Conservation (phyloP, 345 rosid genomes). For the Brassica nigra region DNA sequence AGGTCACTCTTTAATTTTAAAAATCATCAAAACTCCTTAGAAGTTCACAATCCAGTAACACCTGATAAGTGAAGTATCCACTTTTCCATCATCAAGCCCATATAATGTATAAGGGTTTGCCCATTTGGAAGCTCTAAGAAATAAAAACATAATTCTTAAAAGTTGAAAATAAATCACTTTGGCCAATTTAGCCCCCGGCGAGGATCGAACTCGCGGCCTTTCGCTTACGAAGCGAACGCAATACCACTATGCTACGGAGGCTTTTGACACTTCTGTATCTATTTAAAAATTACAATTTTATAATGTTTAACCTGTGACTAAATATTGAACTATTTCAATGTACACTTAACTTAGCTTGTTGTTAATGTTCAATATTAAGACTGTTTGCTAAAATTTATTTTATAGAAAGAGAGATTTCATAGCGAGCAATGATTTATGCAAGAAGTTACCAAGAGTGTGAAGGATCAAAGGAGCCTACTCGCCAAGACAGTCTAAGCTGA, state of each 20-base stretch:
- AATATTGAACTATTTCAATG: background rate
- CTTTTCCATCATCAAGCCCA: no score
- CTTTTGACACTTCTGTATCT: background rate
- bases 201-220: conserved; percentile 99
- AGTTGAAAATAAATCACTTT: no score
- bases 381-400: background rate
- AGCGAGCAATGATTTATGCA: background rate
- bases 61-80: no score
- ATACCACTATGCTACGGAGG: conserved; percentile 99
- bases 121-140: no score
- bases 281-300: background rate
- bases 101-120: no score
- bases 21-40: no score
- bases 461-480: conserved; percentile 38
- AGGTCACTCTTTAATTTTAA: no score
- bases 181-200: conserved; percentile 54
- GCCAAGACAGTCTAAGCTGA: conserved; percentile 65
- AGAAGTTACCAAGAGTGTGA: background rate
- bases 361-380: background rate
- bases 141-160: no score
- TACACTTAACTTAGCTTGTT: background rate
- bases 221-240: conserved; percentile 99
- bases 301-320: background rate
- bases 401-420: background rate
- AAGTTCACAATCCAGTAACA: no score